Conservation (phyloP, 148 eudicot species). For the Euryodendron excelsum region DNA sequence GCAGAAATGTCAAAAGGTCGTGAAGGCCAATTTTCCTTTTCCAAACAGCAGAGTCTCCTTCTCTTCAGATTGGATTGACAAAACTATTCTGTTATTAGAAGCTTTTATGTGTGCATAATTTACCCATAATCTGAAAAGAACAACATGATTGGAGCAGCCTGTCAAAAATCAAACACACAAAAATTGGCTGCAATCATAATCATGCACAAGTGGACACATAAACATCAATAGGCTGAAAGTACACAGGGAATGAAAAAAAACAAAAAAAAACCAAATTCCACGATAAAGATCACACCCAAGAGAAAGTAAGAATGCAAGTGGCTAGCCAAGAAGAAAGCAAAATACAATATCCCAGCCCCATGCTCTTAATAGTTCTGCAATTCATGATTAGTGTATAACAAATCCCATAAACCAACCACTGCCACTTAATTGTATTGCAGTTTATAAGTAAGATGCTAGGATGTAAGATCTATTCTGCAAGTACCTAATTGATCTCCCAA, state of each 20-base stretch:
- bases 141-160: constrained; percentile 7
- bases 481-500: background rate
- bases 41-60: constrained; percentile 25
- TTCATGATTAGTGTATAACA: background rate
- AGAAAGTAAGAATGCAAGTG: background rate
- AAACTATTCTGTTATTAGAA: constrained; percentile 13
- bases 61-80: constrained; percentile 21
- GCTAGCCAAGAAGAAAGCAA: background rate
- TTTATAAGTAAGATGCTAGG: background rate
- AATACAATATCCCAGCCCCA: background rate
- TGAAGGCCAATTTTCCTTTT: constrained; percentile 37
- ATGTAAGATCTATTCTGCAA: background rate
- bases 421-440: background rate
- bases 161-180: constrained; percentile 19
- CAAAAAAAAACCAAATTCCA: background rate
- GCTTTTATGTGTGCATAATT: constrained; percentile 13
- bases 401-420: background rate
- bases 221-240: background rate
- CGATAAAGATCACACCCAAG: too few species aligned
- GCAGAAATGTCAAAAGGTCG: constrained; percentile 48
- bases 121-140: constrained; percentile 18
- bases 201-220: background rate
- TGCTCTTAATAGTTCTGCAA: background rate
- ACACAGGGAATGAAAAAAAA: background rate
- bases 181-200: background rate